Evolutionary conservation across 139 green algal species (phyloP).

Genomic region (Chlorella vulgaris): DNA sequence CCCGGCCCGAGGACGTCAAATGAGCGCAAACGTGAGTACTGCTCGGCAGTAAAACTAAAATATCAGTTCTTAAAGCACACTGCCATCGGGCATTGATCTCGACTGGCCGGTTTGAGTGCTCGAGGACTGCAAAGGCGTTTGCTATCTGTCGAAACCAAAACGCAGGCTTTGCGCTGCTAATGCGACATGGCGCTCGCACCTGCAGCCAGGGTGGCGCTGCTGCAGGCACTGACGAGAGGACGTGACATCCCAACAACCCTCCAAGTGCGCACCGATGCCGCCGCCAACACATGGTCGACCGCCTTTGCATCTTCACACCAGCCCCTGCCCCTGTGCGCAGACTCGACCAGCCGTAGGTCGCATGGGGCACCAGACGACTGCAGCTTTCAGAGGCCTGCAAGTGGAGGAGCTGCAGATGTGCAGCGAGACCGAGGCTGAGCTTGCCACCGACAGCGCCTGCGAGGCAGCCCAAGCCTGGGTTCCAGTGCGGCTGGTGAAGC

Average conservation of each 20-base stretch:
- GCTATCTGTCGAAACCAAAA: no score
- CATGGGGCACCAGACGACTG: neutral
- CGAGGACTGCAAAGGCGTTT: no score
- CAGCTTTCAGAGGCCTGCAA: slow-evolving; percentile 1
- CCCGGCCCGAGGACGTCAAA: no score
- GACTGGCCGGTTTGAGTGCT: no score
- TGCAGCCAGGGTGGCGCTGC: neutral
- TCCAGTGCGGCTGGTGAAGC: slow-evolving; percentile 51
- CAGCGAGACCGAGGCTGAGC: slow-evolving; percentile 3
- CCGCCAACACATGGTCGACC: neutral
- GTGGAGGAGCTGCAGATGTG: slow-evolving; percentile 37
- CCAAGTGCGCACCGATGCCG: neutral
- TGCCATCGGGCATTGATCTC: no score
- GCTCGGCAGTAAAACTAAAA: no score
- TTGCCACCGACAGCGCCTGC: neutral
- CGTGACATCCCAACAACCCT: neutral
- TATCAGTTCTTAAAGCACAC: no score
- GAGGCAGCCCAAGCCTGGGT: slow-evolving; percentile 54
- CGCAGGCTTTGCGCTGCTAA: no score
- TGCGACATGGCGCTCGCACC: neutral
- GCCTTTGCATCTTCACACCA: neutral
- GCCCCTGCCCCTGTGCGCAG: neutral
- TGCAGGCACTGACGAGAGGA: neutral
- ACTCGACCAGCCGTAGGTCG: neutral
- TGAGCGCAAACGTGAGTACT: no score